A percentile compares a stretch with the other conserved stretches of the same genome.
Conservation (phyloP, 208 protist genomes). For the Polymyxa betae region DNA sequence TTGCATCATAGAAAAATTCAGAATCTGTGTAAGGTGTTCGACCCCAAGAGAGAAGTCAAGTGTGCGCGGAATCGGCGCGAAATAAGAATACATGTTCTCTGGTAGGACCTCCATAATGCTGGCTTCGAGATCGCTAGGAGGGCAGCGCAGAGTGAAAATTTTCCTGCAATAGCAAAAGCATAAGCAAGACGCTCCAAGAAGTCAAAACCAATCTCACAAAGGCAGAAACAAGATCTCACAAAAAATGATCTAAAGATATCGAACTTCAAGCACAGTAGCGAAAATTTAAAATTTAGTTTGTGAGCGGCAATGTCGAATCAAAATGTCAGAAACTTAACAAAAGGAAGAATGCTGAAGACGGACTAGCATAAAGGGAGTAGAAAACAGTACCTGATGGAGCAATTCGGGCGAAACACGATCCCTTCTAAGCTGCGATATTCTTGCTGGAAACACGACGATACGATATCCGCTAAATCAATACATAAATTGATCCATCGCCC, state of each 20-base stretch:
- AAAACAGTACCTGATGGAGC: conserved; percentile 12
- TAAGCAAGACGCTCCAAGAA: background rate
- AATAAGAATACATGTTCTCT: background rate
- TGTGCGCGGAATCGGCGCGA: conserved; percentile 6
- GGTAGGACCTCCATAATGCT: background rate
- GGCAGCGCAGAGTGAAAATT: conserved; percentile 40
- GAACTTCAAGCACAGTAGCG: too few relatives aligned
- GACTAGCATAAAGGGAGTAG: too few relatives aligned
- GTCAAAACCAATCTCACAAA: too few relatives aligned
- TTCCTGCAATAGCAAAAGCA: conserved; percentile 1
- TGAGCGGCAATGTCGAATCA: background rate
- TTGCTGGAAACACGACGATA: background rate
- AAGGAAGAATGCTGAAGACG: too few relatives aligned
- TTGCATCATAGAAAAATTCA: background rate
- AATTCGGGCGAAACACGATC: conserved; percentile 29
- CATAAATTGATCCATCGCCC: conserved; percentile 6
- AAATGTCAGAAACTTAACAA: background rate
- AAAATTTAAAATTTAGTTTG: too few relatives aligned
- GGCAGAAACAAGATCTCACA: too few relatives aligned
- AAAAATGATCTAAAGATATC: too few relatives aligned
- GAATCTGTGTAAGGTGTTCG: background rate
- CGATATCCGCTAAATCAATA: background rate
- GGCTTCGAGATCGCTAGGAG: conserved; percentile 1
- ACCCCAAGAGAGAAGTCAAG: conserved; percentile 16
- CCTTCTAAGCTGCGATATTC: conserved; percentile 6